A percentile compares a stretch with the other conserved stretches of the same genome.
These are phyloP conservation scores for Penicillium egyptiacum DNA, from an alignment of 495 filamentous ascomycete species.

Conservation along the genomic window DNA sequence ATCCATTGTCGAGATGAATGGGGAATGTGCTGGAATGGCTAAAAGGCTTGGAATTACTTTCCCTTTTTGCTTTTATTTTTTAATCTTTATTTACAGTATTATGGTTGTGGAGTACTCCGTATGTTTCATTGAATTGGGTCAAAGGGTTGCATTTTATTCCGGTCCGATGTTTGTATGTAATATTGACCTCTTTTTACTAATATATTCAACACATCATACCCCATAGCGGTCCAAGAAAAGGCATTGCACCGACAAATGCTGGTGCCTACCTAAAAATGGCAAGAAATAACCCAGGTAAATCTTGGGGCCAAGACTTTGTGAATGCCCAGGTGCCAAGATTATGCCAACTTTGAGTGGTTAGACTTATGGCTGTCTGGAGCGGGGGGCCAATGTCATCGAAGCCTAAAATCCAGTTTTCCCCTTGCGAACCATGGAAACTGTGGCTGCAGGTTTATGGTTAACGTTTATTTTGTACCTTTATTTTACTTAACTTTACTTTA, in stretches of 20 bases:
- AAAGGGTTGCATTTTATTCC: slow-evolving; percentile 1
- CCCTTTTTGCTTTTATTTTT: background rate
- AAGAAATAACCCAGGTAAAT: background rate
- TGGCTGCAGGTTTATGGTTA: slow-evolving; percentile 6
- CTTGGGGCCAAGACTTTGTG: slow-evolving; percentile 12
- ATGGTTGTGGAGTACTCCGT: background rate
- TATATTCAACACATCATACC: background rate
- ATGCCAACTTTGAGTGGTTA: slow-evolving; percentile 14
- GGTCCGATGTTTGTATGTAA: background rate
- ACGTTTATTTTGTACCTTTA: slow-evolving; percentile 9
- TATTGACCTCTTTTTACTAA: background rate
- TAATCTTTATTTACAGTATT: background rate
- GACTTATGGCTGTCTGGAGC: background rate
- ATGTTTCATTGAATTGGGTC: slow-evolving; percentile 2
- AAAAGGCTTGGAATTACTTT: background rate
- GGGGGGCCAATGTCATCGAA: slow-evolving; percentile 29
- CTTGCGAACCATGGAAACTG: slow-evolving; percentile 20
- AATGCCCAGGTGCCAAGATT: slow-evolving; percentile 26
- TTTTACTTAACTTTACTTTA: slow-evolving; percentile 6
- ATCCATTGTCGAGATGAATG: slow-evolving; percentile 22
- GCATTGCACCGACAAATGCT: slow-evolving; percentile 7
- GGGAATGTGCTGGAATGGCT: slow-evolving; percentile 16
- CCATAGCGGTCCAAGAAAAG: background rate
- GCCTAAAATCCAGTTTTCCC: slow-evolving; percentile 22
- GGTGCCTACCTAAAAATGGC: slow-evolving; percentile 6